Conservation (phyloP, 2,329 filamentous ascomycete genomes). For the Cadophora sp. region DNA sequence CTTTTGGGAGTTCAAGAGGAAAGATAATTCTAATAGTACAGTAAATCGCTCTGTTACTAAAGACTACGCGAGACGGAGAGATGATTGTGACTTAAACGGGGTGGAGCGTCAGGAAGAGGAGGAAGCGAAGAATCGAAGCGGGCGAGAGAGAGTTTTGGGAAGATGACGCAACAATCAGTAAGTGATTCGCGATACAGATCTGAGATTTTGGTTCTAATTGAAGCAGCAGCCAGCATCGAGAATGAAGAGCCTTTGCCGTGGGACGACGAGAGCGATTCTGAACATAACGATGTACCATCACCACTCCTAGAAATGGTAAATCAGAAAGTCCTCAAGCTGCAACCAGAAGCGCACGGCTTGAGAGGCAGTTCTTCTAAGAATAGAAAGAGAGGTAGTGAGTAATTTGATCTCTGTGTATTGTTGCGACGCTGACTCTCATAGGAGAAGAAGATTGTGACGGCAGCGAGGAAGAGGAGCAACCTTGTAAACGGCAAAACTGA, state of each 20-base stretch:
- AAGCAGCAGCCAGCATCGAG: background rate
- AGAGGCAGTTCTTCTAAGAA: background rate
- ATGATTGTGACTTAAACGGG: background rate
- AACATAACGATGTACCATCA: background rate
- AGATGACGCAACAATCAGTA: background rate
- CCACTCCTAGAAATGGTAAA: background rate
- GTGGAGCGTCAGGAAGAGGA: background rate
- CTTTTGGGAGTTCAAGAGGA: background rate
- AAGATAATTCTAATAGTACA: background rate
- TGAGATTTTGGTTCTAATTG: background rate
- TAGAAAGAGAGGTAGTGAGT: background rate
- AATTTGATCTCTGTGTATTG: background rate
- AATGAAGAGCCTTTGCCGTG: background rate
- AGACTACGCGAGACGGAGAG: background rate
- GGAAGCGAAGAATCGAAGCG: background rate
- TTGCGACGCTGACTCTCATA: background rate
- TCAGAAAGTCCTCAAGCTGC: background rate
- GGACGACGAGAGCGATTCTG: conserved; percentile 20
- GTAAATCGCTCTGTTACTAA: background rate
- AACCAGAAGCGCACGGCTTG: background rate
- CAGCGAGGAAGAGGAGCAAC: background rate
- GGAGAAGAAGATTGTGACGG: background rate
- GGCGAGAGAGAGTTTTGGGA: conserved; percentile 1
- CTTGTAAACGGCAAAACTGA: background rate
- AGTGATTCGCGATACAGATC: background rate